Conservation (phyloP, 2,329 filamentous ascomycete genomes). For the Penicillium sp. region DNA sequence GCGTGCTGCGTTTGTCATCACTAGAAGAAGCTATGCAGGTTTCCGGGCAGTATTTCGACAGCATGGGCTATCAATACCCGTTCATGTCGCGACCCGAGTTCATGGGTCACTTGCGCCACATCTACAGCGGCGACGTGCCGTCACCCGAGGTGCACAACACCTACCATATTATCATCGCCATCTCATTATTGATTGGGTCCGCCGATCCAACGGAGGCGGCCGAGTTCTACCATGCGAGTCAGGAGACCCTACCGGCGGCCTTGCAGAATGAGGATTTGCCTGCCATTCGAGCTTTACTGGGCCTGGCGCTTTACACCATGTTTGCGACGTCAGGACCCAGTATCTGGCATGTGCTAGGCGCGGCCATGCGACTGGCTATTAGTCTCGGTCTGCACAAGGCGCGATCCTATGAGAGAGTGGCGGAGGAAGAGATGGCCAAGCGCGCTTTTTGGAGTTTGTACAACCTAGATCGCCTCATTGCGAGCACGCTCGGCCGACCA, state of each 20-base stretch:
- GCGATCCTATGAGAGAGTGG: conserved; percentile 25
- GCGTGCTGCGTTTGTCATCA: conserved; percentile 35
- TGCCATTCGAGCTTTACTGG: conserved; percentile 37
- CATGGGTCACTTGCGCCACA: conserved; percentile 32
- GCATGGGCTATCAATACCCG: conserved; percentile 41
- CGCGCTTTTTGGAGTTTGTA: conserved; percentile 48
- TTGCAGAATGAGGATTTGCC: conserved; percentile 41
- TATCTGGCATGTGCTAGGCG: conserved; percentile 42
- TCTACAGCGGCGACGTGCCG: conserved; percentile 36
- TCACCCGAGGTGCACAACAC: conserved; percentile 34
- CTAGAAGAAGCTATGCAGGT: conserved; percentile 37
- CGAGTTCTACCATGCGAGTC: conserved; percentile 38
- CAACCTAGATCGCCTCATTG: conserved; percentile 44
- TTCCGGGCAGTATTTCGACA: conserved; percentile 37
- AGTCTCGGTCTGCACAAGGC: conserved; percentile 40
- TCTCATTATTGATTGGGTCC: conserved; percentile 35
- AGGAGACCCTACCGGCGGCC: conserved; percentile 34
- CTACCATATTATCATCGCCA: conserved; percentile 41
- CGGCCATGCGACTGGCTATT: conserved; percentile 37
- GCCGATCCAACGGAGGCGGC: conserved; percentile 30
- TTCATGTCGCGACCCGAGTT: conserved; percentile 38
- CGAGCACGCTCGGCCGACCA: conserved; percentile 41
- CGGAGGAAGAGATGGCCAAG: conserved; percentile 42
- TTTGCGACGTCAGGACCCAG: conserved; percentile 40
- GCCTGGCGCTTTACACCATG: conserved; percentile 39